Evolutionary conservation across 805 yeast genomes (phyloP), one percentile per base, ranked within the genome.

Genomic region (Candida michaelii): DNA sequence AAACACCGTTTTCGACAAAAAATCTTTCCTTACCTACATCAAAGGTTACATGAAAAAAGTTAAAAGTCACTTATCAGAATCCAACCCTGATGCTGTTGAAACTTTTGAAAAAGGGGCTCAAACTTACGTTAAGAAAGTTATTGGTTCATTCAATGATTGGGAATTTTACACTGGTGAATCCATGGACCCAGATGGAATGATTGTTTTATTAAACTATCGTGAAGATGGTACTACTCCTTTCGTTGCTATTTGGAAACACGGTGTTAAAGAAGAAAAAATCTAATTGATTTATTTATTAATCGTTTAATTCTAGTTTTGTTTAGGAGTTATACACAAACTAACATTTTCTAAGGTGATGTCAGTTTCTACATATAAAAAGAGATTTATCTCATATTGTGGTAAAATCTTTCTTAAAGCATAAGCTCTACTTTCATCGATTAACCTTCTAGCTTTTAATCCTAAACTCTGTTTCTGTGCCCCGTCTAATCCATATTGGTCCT

Each of bases 151-250:
- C 93, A 85, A 85, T 69, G 99, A 93, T 83, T 93, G 95, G 95
- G 99, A 93, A 69, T 93, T 93, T 82, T 93, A 75, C 90, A 91
- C 97, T 59, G 98, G 99, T 80, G 98, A 91, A 80, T 86, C 96
- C 68, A 93, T 93, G 99, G 97, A 93, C 83, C 99, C 99, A 72
- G 99, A 93, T 75, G 99, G 85, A 59, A 93, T 93, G 99, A 76
- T 93, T 66, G 89, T 89, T 59, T 82, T 93, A 72, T 86, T 93
- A 75, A 93, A 93, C 95, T 93, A 91, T 89, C 95, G 99, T 78
- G 99, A 93, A 80, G 98, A 93, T 70, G 99, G 99, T 79, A 78
- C 83, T 62, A 93, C 99, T 59, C 99, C 99, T 67, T 93, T 69
- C 77, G 93, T 91, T 65, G 89, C 90, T 55, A 83, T 90, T 85